Evolutionary conservation across 768 basidiomycete genomes (phyloP).

Genomic region (Neoboletus brunneissimus): DNA sequence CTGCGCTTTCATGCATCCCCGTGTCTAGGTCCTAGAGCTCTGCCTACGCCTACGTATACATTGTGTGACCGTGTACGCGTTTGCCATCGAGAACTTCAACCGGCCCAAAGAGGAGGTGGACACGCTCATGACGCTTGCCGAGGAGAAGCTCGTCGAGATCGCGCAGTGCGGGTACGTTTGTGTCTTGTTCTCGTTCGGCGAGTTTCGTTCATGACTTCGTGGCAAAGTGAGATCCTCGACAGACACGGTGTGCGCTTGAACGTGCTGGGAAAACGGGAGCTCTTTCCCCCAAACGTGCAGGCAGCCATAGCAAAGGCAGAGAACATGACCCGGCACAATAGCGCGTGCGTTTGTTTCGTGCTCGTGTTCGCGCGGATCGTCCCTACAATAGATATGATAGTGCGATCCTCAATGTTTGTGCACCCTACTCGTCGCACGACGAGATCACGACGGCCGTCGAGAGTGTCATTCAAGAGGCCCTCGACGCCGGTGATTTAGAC

Average conservation of each 20-base stretch:
- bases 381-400: slow-evolving; percentile 39
- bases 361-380: background rate
- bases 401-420: slow-evolving; percentile 86
- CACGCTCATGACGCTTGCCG: slow-evolving; percentile 81
- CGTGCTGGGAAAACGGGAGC: slow-evolving; percentile 67
- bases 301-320: slow-evolving; percentile 70
- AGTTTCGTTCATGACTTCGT: background rate
- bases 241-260: slow-evolving; percentile 81
- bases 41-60: slow-evolving; percentile 76
- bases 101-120: slow-evolving; percentile 83
- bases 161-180: slow-evolving; percentile 71
- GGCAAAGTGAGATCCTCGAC: slow-evolving; percentile 71
- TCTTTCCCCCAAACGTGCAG: slow-evolving; percentile 80
- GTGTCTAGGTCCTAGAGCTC: slow-evolving; percentile 74
- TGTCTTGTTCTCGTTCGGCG: background rate
- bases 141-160: slow-evolving; percentile 74
- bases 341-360: slow-evolving; percentile 43
- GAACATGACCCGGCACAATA: slow-evolving; percentile 69
- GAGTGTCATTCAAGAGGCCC: slow-evolving; percentile 30
- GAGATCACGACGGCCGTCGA: slow-evolving; percentile 82
- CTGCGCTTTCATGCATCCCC: background rate
- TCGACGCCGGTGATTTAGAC: slow-evolving; percentile 33
- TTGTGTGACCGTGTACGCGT: slow-evolving; percentile 95
- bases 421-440: slow-evolving; percentile 89
- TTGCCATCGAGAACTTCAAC: slow-evolving; percentile 96